A percentile compares a stretch with the other conserved stretches of the same genome.
phyloP scores from a whole-genome alignment of 345 rosid genomes.

The Angophora floribunda region DNA sequence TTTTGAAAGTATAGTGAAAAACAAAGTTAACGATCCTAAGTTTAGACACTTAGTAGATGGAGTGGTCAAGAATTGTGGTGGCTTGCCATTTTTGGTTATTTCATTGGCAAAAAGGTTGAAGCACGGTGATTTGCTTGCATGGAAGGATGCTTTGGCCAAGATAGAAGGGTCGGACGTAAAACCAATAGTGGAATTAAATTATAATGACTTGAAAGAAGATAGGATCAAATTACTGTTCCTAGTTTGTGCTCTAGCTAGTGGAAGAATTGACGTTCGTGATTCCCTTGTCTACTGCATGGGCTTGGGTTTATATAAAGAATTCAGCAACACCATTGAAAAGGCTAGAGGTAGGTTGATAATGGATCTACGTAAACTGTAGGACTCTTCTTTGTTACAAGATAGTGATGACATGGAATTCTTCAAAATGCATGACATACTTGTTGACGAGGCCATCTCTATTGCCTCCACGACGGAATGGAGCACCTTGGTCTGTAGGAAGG shows the following conservation, averaged over 20 bases:
- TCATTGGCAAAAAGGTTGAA: neutral
- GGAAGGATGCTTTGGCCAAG: neutral
- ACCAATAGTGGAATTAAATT: neutral
- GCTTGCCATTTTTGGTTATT: neutral
- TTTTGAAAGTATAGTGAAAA: neutral
- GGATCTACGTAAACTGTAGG: neutral
- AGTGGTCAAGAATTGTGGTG: neutral
- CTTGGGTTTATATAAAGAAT: too few species aligned
- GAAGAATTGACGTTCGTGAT: too few species aligned
- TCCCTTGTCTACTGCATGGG: too few species aligned
- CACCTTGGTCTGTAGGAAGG: neutral
- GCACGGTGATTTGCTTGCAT: rapidly evolving
- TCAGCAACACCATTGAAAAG: neutral
- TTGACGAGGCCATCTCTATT: neutral
- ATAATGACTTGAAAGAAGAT: neutral
- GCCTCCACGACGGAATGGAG: neutral
- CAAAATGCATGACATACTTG: neutral
- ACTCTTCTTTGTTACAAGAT: neutral
- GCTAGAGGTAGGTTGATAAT: neutral
- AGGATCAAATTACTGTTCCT: neutral
- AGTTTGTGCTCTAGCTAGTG: rapidly evolving
- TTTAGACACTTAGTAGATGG: rapidly evolving
- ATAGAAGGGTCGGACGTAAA: rapidly evolving
- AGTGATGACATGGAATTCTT: rapidly evolving
- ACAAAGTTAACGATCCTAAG: rapidly evolving